phyloP scores from a whole-genome alignment of 2,329 filamentous ascomycete species.

The Plenodomus lindquistii region DNA sequence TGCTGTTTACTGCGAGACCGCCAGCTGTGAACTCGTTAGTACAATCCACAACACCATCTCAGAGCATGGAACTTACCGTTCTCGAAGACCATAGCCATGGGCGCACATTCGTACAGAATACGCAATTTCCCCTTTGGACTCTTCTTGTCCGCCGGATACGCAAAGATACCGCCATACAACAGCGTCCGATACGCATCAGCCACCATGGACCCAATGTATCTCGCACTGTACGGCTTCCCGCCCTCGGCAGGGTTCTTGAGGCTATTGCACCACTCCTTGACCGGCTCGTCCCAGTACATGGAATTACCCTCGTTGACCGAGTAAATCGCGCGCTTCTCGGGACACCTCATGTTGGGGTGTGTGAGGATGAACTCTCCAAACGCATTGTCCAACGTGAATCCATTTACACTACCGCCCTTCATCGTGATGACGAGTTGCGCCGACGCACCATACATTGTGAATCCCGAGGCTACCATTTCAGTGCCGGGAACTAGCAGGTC shows the following conservation, averaged over 20 bases:
- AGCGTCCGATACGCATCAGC: slow-evolving; percentile 96
- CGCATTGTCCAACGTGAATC: slow-evolving; percentile 95
- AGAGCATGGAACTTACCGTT: slow-evolving; percentile 69
- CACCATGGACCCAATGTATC: slow-evolving; percentile 98
- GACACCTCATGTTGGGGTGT: slow-evolving; percentile 91
- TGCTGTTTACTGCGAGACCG: slow-evolving; percentile 87
- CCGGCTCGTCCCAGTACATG: slow-evolving; percentile 89
- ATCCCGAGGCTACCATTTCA: slow-evolving; percentile 91
- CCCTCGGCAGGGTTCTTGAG: slow-evolving; percentile 77
- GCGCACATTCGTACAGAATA: slow-evolving; percentile 97
- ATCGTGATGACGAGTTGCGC: slow-evolving; percentile 97
- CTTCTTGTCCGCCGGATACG: slow-evolving; percentile 97
- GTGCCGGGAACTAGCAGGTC: slow-evolving; percentile 89
- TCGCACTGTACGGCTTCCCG: slow-evolving; percentile 88
- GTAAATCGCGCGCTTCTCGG: slow-evolving; percentile 82
- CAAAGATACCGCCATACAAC: slow-evolving; percentile 94
- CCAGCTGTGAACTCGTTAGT: slow-evolving; percentile 64
- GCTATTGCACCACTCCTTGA: slow-evolving; percentile 84
- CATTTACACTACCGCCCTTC: slow-evolving; percentile 89
- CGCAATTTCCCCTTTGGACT: slow-evolving; percentile 97
- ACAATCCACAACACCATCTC: background rate
- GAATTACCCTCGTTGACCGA: slow-evolving; percentile 99
- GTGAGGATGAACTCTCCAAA: slow-evolving; percentile 99
- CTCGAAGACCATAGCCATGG: slow-evolving; percentile 98
- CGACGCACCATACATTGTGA: slow-evolving; percentile 99